phyloP scores from a whole-genome alignment of 768 basidiomycete species.

The Cystobasidium tubakii region DNA sequence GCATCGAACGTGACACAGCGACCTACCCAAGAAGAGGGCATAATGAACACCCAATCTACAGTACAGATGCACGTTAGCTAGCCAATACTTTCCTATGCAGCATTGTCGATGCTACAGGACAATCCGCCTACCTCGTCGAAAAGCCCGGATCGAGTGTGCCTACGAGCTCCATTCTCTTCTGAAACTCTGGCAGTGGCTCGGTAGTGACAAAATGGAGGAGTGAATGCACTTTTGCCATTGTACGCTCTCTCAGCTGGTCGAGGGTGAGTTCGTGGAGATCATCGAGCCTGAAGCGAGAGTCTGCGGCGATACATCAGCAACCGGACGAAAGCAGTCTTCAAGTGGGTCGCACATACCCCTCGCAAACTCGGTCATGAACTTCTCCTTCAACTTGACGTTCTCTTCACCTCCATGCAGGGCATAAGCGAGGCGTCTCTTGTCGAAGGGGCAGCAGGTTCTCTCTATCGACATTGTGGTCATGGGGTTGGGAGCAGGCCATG shows the following conservation, averaged over 20 bases:
- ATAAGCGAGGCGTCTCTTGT: slow-evolving; percentile 19
- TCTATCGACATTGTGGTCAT: slow-evolving; percentile 15
- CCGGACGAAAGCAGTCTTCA: background rate
- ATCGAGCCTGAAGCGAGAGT: slow-evolving; percentile 49
- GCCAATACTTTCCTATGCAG: too few relatives aligned
- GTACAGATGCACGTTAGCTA: too few relatives aligned
- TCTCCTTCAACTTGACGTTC: slow-evolving; percentile 24
- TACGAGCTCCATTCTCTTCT: slow-evolving; percentile 51
- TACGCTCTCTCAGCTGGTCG: slow-evolving; percentile 50
- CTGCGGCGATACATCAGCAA: background rate
- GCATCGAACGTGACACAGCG: background rate
- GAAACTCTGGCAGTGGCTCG: slow-evolving; percentile 51
- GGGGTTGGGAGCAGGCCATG: background rate
- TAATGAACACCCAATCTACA: slow-evolving; percentile 39
- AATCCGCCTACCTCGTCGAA: slow-evolving; percentile 48
- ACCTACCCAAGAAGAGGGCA: slow-evolving; percentile 33
- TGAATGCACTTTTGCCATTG: slow-evolving; percentile 52
- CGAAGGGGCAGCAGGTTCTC: slow-evolving; percentile 34
- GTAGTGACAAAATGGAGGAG: slow-evolving; percentile 52
- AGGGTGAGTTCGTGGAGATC: slow-evolving; percentile 48
- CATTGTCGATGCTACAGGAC: too few relatives aligned
- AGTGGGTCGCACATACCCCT: slow-evolving; percentile 42
- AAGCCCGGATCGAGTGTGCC: slow-evolving; percentile 51
- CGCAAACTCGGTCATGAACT: slow-evolving; percentile 49
- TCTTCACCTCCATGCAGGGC: slow-evolving; percentile 21